Evolutionary conservation across 2,329 filamentous ascomycete species (phyloP).

Genomic region (Gnomoniopsis smithogilvyi): DNA sequence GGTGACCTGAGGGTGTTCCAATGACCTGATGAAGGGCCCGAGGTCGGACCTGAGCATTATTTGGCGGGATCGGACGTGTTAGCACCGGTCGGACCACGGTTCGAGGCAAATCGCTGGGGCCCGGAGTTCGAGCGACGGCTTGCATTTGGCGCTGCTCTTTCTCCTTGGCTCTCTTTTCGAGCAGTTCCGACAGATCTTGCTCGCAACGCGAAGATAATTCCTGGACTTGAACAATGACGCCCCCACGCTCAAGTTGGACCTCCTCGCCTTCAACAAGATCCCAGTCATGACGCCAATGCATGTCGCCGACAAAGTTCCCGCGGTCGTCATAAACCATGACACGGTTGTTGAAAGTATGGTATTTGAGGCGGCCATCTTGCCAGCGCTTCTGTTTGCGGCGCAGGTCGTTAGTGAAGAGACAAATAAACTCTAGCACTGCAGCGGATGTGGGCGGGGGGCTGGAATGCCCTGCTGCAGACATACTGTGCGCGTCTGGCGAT

Average conservation of each 20-base stretch:
- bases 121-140: constrained; percentile 35
- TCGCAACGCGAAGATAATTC: constrained; percentile 70
- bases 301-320: constrained; percentile 79
- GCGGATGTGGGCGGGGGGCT: constrained; percentile 58
- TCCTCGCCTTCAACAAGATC: constrained; percentile 80
- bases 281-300: constrained; percentile 70
- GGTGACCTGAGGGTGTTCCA: constrained; percentile 60
- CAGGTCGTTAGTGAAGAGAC: constrained; percentile 83
- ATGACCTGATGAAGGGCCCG: constrained; percentile 56
- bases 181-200: constrained; percentile 73
- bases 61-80: constrained; percentile 21
- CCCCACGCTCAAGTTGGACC: constrained; percentile 70
- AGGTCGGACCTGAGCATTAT: constrained; percentile 38
- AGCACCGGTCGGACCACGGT: constrained; percentile 21
- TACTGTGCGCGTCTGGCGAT: neutral
- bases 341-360: constrained; percentile 86
- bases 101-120: constrained; percentile 21
- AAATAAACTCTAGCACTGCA: constrained; percentile 75
- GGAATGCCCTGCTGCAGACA: constrained; percentile 8
- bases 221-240: constrained; percentile 74
- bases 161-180: constrained; percentile 66
- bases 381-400: constrained; percentile 86
- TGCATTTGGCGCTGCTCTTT: constrained; percentile 46
- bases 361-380: constrained; percentile 88
- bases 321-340: constrained; percentile 86